A percentile compares a stretch with the other conserved stretches of the same genome.
Evolutionary conservation across 2,329 filamentous ascomycete genomes (phyloP).

Genomic region (Epichloe scottii): DNA sequence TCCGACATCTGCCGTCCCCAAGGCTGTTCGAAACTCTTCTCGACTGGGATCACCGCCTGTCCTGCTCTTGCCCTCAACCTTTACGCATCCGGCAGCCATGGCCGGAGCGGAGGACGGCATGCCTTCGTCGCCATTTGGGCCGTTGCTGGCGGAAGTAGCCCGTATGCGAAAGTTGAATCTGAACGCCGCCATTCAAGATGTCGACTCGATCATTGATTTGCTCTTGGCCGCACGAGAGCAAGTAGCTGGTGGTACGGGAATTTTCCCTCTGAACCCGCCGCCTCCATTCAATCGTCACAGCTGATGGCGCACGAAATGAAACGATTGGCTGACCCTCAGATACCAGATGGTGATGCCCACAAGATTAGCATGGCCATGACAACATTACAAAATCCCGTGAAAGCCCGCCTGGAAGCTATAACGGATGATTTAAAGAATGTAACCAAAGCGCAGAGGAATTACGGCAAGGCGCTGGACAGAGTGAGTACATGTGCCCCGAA

Average conservation of each 20-base stretch:
- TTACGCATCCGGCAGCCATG: conserved; percentile 13
- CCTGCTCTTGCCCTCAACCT: neutral
- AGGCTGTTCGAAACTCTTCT: neutral
- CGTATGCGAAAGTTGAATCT: conserved; percentile 58
- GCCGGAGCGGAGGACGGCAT: conserved; percentile 22
- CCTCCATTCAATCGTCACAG: neutral
- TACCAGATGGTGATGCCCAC: conserved; percentile 28
- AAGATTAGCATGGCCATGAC: conserved; percentile 63
- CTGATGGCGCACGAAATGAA: conserved; percentile 1
- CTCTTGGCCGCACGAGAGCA: conserved; percentile 61
- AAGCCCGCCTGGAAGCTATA: conserved; percentile 65
- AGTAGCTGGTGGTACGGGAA: conserved; percentile 52
- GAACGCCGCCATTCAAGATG: conserved; percentile 59
- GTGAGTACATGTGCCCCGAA: conserved; percentile 27
- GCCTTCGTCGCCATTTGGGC: conserved; percentile 34
- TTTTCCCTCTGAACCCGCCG: neutral
- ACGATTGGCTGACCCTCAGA: conserved; percentile 8
- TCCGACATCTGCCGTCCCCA: neutral
- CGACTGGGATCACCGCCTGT: neutral
- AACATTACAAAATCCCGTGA: conserved; percentile 76
- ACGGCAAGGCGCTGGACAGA: conserved; percentile 75
- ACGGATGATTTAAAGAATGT: conserved; percentile 74
- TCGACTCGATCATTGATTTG: conserved; percentile 70
- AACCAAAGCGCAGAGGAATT: conserved; percentile 69
- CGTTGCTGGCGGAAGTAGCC: conserved; percentile 60